Base-by-base conservation (phyloP, 805 yeast species). In the Myxozyma melibiosi region DNA sequence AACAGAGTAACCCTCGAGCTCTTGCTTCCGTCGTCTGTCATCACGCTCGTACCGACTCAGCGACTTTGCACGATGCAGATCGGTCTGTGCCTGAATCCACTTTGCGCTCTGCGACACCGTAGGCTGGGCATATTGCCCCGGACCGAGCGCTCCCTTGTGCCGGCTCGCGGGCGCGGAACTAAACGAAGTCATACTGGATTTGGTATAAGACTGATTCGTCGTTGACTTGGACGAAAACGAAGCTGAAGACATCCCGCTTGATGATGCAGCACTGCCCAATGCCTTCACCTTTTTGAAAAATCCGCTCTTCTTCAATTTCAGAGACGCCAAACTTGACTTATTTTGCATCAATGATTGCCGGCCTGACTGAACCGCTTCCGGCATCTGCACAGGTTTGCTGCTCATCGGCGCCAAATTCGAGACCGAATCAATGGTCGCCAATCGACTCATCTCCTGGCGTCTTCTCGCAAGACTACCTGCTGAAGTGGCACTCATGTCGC, bases 381-480 rank as follows among this genome's bases (percentile, higher is more conserved):
- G 55, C n/a, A 57, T 37, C n/a, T 30, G 38, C 4, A 48, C 58
- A 13, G 56, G 51, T 13, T n/a, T 39, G 16, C 46, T 40, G 13
- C 18, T 8, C 33, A 39, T 3, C 4, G 27, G 11, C 4, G 35
- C 18, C n/a, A 39, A 18, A 33, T 28, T 9, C 25, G 30, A 43
- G 8, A 8, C 25, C 3, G 25, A 34, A 8, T 57, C 55, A 18
- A 28, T 7, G 2, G 52, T 24, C 33, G 40, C 18, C 37, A 31
- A 13, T 45, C 50, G 31, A n/a, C 38, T 55, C 46, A 39, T 46
- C 67, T 75, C 77, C 18, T 33, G 31, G 65, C 80, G 85, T 69
- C 89, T 95, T 67, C 96, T 80, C 44, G 84, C 83, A 57, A 84
- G 83, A 30, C 95, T 87, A 0, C 95, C 96, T 1, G 96, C 96